phyloP scores from a whole-genome alignment of 2,329 filamentous ascomycete species.

The Dactylellina parvicollis region DNA sequence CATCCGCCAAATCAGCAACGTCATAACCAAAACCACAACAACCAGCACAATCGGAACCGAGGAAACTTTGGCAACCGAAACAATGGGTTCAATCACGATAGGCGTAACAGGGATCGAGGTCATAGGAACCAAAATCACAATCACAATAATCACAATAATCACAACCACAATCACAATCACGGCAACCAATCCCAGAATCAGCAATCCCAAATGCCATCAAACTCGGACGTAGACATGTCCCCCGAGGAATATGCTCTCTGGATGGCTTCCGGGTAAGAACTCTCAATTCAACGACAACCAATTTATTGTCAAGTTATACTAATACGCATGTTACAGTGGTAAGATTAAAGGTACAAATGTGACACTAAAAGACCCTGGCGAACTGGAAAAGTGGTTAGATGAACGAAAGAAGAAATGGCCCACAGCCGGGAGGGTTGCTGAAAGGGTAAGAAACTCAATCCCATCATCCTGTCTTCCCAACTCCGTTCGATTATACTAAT shows the following conservation, averaged over 20 bases:
- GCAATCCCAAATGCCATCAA: conserved; percentile 27
- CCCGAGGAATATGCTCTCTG: conserved; percentile 48
- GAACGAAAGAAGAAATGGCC: conserved; percentile 52
- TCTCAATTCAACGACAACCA: too few species aligned
- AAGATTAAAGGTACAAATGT: conserved; percentile 51
- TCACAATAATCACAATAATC: background rate
- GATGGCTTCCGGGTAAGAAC: conserved; percentile 42
- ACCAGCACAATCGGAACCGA: conserved; percentile 42
- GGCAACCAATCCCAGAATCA: too few species aligned
- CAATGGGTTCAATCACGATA: conserved; percentile 49
- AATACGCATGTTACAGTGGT: conserved; percentile 23
- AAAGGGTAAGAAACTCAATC: conserved; percentile 17
- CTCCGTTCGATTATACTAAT: conserved; percentile 31
- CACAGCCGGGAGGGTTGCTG: conserved; percentile 31
- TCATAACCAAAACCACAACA: conserved; percentile 26
- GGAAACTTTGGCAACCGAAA: conserved; percentile 47
- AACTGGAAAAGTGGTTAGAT: conserved; percentile 46
- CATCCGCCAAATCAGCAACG: conserved; percentile 44
- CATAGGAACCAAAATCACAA: conserved; percentile 33
- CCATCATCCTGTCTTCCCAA: background rate
- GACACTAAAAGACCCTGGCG: conserved; percentile 29
- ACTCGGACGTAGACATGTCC: conserved; percentile 47
- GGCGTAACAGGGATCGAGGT: conserved; percentile 42
- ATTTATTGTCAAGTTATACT: too few species aligned
- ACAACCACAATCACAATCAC: conserved; percentile 20